Conservation (phyloP, 805 yeast genomes). For the Candida andamanensis region DNA sequence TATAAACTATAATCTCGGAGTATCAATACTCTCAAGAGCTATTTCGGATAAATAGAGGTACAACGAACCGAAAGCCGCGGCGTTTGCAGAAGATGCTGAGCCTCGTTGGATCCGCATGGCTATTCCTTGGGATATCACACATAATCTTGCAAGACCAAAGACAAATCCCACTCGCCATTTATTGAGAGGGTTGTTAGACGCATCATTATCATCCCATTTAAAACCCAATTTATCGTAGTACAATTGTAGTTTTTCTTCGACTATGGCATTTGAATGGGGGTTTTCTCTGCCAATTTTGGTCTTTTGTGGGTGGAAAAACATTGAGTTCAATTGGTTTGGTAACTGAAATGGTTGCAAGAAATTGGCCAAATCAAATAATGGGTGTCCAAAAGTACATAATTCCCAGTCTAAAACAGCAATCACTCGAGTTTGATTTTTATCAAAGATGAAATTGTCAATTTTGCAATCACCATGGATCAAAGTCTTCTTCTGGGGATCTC, state of each 20-base stretch:
- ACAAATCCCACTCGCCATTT: constrained; percentile 51
- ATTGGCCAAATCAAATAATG: constrained; percentile 57
- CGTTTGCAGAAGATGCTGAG: constrained; percentile 50
- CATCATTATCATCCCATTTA: constrained; percentile 27
- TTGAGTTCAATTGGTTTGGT: constrained; percentile 32
- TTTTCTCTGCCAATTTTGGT: constrained; percentile 30
- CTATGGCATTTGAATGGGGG: constrained; percentile 12
- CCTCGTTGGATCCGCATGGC: constrained; percentile 51
- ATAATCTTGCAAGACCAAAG: constrained; percentile 50
- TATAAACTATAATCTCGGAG: constrained; percentile 2
- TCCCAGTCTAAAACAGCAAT: constrained; percentile 64
- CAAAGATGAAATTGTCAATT: constrained; percentile 58
- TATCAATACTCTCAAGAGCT: constrained; percentile 19
- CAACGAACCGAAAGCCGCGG: constrained; percentile 33
- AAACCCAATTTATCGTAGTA: constrained; percentile 21
- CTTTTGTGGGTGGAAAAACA: constrained; percentile 22
- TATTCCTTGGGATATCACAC: constrained; percentile 59
- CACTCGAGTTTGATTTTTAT: constrained; percentile 46
- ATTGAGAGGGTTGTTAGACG: constrained; percentile 39
- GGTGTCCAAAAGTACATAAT: constrained; percentile 60
- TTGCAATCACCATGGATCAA: constrained; percentile 64
- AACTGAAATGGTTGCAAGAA: constrained; percentile 50
- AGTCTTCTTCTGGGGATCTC: constrained; percentile 39
- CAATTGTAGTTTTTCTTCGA: constrained; percentile 12
- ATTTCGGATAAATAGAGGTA: constrained; percentile 28